A percentile compares a stretch with the other conserved stretches of the same genome.
Conservation (phyloP, 768 basidiomycete species). For the Boletellus ananas region DNA sequence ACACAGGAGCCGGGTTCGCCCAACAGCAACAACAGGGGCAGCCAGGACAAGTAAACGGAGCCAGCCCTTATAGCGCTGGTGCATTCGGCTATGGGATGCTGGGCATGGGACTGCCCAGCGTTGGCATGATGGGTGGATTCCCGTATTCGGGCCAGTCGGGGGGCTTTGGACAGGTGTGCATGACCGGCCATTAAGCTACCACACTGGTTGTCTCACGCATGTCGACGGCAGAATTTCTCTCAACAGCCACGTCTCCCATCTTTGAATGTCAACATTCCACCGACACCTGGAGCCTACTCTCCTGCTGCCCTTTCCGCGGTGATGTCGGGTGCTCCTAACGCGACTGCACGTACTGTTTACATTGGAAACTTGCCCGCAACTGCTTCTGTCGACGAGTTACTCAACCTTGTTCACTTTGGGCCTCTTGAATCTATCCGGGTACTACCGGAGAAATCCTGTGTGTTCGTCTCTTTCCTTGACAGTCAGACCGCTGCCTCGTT, state of each 20-base stretch:
- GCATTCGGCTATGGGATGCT: slow-evolving; percentile 68
- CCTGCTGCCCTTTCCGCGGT: slow-evolving; percentile 76
- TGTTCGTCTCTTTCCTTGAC: slow-evolving; percentile 97
- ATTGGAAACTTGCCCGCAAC: slow-evolving; percentile 94
- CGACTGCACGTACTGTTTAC: slow-evolving; percentile 87
- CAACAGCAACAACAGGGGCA: slow-evolving; percentile 37
- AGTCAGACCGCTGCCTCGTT: slow-evolving; percentile 91
- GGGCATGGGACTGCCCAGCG: slow-evolving; percentile 73
- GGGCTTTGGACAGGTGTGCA: slow-evolving; percentile 59
- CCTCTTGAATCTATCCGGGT: slow-evolving; percentile 94
- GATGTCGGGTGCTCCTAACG: slow-evolving; percentile 54
- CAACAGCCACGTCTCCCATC: slow-evolving; percentile 56
- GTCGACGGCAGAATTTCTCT: slow-evolving; percentile 38
- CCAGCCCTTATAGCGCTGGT: slow-evolving; percentile 49
- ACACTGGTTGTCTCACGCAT: background rate
- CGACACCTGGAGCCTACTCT: slow-evolving; percentile 70
- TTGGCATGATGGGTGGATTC: slow-evolving; percentile 70
- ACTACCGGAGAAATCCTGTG: slow-evolving; percentile 94
- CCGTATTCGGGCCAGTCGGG: slow-evolving; percentile 70
- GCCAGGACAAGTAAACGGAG: slow-evolving; percentile 44
- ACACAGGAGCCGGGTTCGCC: slow-evolving; percentile 51
- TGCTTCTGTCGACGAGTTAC: slow-evolving; percentile 95
- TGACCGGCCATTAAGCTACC: background rate
- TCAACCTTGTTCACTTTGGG: slow-evolving; percentile 97
- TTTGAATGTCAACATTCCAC: slow-evolving; percentile 63